A percentile compares a stretch with the other conserved stretches of the same genome.
phyloP scores from a whole-genome alignment of 495 filamentous ascomycete genomes.

The Lineolata rhizophorae region DNA sequence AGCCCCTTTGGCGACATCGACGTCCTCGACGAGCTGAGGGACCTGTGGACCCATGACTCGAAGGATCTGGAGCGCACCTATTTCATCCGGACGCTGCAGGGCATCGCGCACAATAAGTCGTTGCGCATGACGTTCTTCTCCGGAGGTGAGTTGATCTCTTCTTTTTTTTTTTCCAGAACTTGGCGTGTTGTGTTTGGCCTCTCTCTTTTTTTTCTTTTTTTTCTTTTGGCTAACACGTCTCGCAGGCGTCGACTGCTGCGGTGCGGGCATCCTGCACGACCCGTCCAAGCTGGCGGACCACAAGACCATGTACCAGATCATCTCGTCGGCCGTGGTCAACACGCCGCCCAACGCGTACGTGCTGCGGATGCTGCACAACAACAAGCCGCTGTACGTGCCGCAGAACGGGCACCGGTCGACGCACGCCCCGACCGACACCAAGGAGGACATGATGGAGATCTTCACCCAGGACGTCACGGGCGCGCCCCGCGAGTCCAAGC shows the following conservation, averaged over 20 bases:
- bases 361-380: slow-evolving; percentile 77
- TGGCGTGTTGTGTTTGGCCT: too few species aligned
- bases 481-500: slow-evolving; percentile 53
- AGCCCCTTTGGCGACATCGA: slow-evolving; percentile 97
- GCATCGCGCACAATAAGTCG: slow-evolving; percentile 80
- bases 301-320: slow-evolving; percentile 99
- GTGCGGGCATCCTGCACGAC: slow-evolving; percentile 88
- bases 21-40: slow-evolving; percentile 76
- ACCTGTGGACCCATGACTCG: slow-evolving; percentile 94
- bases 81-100: slow-evolving; percentile 83
- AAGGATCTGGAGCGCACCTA: slow-evolving; percentile 97
- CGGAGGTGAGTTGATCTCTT: slow-evolving; percentile 43
- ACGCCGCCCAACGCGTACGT: slow-evolving; percentile 66
- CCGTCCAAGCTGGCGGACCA: slow-evolving; percentile 75
- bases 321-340: slow-evolving; percentile 78
- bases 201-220: too few species aligned
- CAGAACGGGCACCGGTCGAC: slow-evolving; percentile 69
- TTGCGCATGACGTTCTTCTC: slow-evolving; percentile 92
- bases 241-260: slow-evolving; percentile 69
- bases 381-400: slow-evolving; percentile 76
- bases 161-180: not conserved
- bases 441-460: slow-evolving; percentile 99
- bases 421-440: slow-evolving; percentile 54
- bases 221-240: not conserved
- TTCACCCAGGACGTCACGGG: slow-evolving; percentile 82